phyloP scores from a whole-genome alignment of 768 basidiomycete genomes.

The Termitomyces eurrhizus region DNA sequence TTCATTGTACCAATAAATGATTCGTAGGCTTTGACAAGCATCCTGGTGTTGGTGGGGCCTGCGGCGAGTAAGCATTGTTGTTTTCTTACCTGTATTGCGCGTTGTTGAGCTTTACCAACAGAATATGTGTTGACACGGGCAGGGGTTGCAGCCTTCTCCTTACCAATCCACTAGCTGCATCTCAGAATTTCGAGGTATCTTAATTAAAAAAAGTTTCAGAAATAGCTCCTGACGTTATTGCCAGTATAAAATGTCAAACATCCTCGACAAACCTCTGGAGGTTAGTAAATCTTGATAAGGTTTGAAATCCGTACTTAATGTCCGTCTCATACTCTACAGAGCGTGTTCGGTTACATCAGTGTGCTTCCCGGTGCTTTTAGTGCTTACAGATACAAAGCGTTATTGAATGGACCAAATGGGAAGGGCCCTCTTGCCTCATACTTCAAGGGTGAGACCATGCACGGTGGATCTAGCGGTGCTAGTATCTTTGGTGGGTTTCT shows the following conservation, averaged over 20 bases:
- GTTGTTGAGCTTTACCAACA: conserved; percentile 21
- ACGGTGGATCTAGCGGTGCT: conserved; percentile 55
- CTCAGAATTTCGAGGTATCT: conserved; percentile 87
- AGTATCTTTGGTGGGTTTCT: conserved; percentile 56
- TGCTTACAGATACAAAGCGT: conserved; percentile 85
- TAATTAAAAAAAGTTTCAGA: background rate
- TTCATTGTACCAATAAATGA: background rate
- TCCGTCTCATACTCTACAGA: conserved; percentile 30
- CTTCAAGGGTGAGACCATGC: conserved; percentile 91
- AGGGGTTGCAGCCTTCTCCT: conserved; percentile 68
- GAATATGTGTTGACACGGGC: conserved; percentile 82
- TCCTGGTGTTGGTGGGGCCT: conserved; percentile 86
- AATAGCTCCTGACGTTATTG: conserved; percentile 1
- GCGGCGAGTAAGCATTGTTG: conserved; percentile 70
- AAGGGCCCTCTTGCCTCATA: conserved; percentile 89
- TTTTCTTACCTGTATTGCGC: background rate
- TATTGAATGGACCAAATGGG: conserved; percentile 83
- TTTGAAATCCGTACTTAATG: background rate
- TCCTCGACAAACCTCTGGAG: conserved; percentile 94
- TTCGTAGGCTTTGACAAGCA: conserved; percentile 72
- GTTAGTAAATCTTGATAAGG: conserved; percentile 30
- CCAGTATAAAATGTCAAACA: conserved; percentile 93
- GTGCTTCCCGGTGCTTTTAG: conserved; percentile 92
- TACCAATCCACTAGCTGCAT: conserved; percentile 78
- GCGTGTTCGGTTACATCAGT: conserved; percentile 83